Conservation (phyloP, 176 grass and related monocot genomes). For the Ampelocalamus luodianensis region DNA sequence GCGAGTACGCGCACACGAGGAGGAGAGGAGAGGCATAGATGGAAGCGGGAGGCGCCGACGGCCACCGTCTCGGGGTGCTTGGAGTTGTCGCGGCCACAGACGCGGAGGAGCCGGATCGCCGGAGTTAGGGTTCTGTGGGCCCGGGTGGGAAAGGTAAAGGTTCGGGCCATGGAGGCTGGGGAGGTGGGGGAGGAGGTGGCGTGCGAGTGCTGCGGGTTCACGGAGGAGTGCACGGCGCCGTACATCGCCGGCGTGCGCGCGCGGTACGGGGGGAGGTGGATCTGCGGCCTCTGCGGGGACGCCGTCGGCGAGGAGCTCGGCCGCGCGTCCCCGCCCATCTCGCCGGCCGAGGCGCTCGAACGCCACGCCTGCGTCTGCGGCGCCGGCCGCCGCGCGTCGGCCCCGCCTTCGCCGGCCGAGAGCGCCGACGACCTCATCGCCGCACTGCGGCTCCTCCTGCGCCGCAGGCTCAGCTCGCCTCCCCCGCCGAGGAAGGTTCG, state of each 20-base stretch:
- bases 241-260: conserved; percentile 68
- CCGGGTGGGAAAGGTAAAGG: not conserved
- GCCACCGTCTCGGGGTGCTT: not conserved
- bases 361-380: conserved; percentile 68
- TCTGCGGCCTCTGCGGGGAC: conserved; percentile 83
- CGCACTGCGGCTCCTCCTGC: conserved; percentile 65
- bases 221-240: conserved; percentile 81
- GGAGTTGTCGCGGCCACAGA: not conserved
- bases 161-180: conserved; percentile 42
- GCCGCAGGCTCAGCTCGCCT: conserved; percentile 58
- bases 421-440: conserved; percentile 61
- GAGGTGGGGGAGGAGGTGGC: conserved; percentile 42
- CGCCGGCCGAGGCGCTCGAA: conserved; percentile 73
- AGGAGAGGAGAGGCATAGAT: not conserved
- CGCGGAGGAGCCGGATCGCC: not conserved
- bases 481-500: conserved; percentile 40
- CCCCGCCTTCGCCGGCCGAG: conserved; percentile 49
- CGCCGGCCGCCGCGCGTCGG: conserved; percentile 35
- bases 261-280: conserved; percentile 67
- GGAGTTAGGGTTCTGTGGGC: not conserved
- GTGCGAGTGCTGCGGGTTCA: conserved; percentile 89
- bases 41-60: not conserved
- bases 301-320: conserved; percentile 75
- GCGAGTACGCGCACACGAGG: conserved; percentile 15
- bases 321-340: conserved; percentile 55